Base-by-base conservation (phyloP, 2,329 filamentous ascomycete species). In the Fusarium sp. region DNA sequence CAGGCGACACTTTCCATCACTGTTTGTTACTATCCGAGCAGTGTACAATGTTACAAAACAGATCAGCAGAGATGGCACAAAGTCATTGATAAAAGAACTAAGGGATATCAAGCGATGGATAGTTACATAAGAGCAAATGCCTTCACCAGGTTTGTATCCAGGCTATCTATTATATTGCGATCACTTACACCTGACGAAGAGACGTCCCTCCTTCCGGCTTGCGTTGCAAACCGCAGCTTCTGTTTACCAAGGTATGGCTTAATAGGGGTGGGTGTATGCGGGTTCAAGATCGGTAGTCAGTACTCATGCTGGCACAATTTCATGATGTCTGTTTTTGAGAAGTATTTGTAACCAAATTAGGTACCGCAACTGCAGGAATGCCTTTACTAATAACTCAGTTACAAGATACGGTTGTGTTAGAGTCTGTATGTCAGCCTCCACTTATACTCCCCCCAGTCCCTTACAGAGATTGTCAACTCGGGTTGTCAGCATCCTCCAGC, bases 401-500 rank as follows among this genome's bases (percentile, higher is more conserved):
- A 27, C 24, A 25, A 45, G 24, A 25, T 48, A 27, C 12, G 37
- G 24, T 42, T 22, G 22, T 49, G 25, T 45, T n/a, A 49, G 40
- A 16, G 25, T 25, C 37, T 66, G 24, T 41, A 46, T 47, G 27
- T 32, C 22, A 67, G 22, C 48, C 30, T 67, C 30, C 37, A 67
- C 62, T 55, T 49, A 61, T 41, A 61, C 30, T 37, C 32, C 25
- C 40, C 57, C 37, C 56, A 51, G 22, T 11, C 49, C 18, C 34
- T 22, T 29, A 45, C 22, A 55, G 25, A 61, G 20, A 40, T 12
- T 40, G 25, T 14, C 49, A 37, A 46, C 14, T 32, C 9, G 13
- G 54, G 47, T 30, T 27, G 42, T 41, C 62, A 55, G 63, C 62
- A 37, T 49, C n/a, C 24, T 44, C 34, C n/a, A 25, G 20, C 18